Evolutionary conservation across 768 basidiomycete species (phyloP), one percentile per base, ranked within the genome.

Genomic region (Calocybe cyanea): DNA sequence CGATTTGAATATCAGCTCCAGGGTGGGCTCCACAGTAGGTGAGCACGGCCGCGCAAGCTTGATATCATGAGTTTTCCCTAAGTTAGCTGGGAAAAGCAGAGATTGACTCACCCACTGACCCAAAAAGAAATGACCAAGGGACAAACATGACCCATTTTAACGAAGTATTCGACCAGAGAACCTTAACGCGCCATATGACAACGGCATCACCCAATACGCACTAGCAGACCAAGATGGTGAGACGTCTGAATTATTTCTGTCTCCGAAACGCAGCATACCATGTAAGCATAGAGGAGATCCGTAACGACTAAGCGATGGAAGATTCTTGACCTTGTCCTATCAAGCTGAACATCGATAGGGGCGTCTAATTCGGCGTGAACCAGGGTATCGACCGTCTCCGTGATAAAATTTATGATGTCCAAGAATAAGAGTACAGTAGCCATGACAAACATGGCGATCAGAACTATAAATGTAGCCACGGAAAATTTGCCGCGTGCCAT

Each of bases 131-230:
- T 9, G 35, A 20, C 41, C 47, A 48, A 10, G 47, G 41, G n/a
- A 48, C 11, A n/a, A 43, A 18, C 13, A 48, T 18, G n/a, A 48
- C 19, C 47, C 41, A 48, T 15, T 25, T n/a, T 6, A 42, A 41
- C 9, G 15, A 1, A n/a, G 31, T 28, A 9, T 13, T 21, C 14
- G 41, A 24, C 41, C 41, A 48, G 17, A 48, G 42, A 20, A 36
- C 35, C n/a, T 43, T 33, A 7, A 43, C 47, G 11, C 47, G 47
- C 47, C 47, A 48, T 3, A 48, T 48, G 17, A 48, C 38, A 35
- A 48, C 31, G n/a, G 35, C 19, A 23, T 48, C 47, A 1, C 47
- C 47, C 3, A 48, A 35, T 32, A 37, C 35, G 20, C 47, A 48
- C 47, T 48, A 14, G 3, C 7, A 30, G 14, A 7, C 4, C 7